Evolutionary conservation across 768 basidiomycete species (phyloP), one percentile per base, ranked within the genome.

Genomic region (Chiua virens): DNA sequence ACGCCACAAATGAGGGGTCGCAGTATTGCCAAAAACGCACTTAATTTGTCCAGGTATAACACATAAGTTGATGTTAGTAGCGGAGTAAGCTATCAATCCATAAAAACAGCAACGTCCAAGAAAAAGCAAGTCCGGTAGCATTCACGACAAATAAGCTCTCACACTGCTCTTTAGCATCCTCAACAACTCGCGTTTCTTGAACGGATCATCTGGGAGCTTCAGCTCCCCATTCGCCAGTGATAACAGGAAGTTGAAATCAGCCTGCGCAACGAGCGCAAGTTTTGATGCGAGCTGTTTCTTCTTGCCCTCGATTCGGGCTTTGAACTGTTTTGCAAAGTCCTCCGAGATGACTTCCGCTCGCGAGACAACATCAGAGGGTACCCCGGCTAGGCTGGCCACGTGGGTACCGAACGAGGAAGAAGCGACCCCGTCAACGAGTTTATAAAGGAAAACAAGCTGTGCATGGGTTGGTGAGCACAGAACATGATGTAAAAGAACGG

Each of bases 351-450:
- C 69, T 57, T 94, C 92, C 5, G 97, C 97, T 4, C 97, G 83
- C 53, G 87, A 78, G 36, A 99, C 92, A 15, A 99, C 90, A 8
- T 80, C 76, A 14, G 78, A 65, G 2, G 94, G 93, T 0, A 98
- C 92, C 6, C 96, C 97, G 4, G 96, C 97, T 40, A 99, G 79
- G 58, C 87, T 89, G 25, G 97, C 97, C 38, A 98, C 96, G 63
- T 96, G 93, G 1, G 93, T 93, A 9, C 92, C 93, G 61, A 95
- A 95, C 0, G 92, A 93, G 17, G 87, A 90, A 30, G 84, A 81
- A 0, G 92, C 91, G n/a, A 84, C 85, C 14, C 91, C 91, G 27
- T 86, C 82, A 42, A 95, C 82, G 28, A 98, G 83, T 73, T 98
- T 97, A 76, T 96, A 98, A 18, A 98, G 76, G 76, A 98, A 98